Conservation (phyloP, 306 rosid species). For the Trifolium fragiferum region DNA sequence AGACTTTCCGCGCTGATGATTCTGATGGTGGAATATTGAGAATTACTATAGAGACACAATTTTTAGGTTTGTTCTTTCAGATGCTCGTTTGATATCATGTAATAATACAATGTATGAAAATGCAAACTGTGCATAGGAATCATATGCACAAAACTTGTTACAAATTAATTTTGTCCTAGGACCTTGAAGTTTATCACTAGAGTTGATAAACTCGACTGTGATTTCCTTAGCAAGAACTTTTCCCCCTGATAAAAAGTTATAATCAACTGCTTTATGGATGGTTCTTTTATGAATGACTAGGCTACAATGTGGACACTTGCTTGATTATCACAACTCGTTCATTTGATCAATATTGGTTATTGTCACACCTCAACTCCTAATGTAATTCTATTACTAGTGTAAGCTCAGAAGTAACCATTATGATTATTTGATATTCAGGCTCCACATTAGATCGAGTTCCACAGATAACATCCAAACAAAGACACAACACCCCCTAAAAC, state of each 20-base stretch:
- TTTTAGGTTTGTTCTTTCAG: slow-evolving; percentile 15
- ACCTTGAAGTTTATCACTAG: neutral
- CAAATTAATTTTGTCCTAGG: neutral
- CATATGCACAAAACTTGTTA: neutral
- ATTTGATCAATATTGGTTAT: neutral
- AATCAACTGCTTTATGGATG: neutral
- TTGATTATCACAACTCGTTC: neutral
- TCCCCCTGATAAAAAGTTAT: neutral
- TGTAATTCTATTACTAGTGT: neutral
- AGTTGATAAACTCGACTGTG: neutral
- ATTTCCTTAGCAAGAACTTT: neutral
- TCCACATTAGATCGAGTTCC: neutral
- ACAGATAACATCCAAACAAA: neutral
- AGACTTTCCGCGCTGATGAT: slow-evolving; percentile 28
- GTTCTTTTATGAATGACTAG: neutral
- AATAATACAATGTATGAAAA: slow-evolving; percentile 19
- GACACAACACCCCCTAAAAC: neutral
- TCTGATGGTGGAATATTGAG: slow-evolving; percentile 29
- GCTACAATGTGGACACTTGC: neutral
- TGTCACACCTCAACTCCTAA: neutral
- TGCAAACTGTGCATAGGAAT: neutral
- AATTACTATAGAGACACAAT: neutral
- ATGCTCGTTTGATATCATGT: slow-evolving; percentile 26
- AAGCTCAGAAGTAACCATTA: slow-evolving; percentile 6
- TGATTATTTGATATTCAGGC: neutral